These are phyloP conservation scores for Aspergillus tanneri DNA, from an alignment of 2,329 filamentous ascomycete genomes.

Conservation along the genomic window DNA sequence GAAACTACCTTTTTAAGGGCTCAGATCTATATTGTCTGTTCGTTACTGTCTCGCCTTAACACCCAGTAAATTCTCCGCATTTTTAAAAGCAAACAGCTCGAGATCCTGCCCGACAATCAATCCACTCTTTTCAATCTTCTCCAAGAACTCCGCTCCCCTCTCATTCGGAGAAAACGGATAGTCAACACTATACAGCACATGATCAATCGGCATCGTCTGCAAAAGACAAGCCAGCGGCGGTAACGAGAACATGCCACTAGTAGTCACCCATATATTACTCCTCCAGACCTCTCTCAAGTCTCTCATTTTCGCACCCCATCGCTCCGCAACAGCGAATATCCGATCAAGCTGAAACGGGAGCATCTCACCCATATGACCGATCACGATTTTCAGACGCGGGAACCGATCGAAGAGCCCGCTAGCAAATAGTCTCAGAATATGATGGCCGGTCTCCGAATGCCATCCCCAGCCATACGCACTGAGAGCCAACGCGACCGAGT, in stretches of 20 bases:
- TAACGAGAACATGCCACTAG: conserved; percentile 10
- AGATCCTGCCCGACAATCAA: conserved; percentile 52
- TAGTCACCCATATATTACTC: conserved; percentile 15
- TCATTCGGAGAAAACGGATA: conserved; percentile 53
- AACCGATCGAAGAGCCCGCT: conserved; percentile 57
- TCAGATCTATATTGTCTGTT: too few relatives aligned
- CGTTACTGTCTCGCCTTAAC: conserved; percentile 22
- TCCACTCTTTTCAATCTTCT: conserved; percentile 51
- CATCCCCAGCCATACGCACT: conserved; percentile 35
- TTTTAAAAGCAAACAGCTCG: conserved; percentile 51
- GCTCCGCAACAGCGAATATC: conserved; percentile 1
- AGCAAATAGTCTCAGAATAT: conserved; percentile 48
- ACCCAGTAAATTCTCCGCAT: conserved; percentile 51
- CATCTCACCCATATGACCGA: conserved; percentile 56
- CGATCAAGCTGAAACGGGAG: conserved; percentile 57
- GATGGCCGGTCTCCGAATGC: conserved; percentile 39
- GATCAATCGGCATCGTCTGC: conserved; percentile 4
- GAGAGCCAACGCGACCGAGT: conserved; percentile 17
- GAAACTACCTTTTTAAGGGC: too few relatives aligned
- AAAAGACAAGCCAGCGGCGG: conserved; percentile 10
- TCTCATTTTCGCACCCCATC: conserved; percentile 6
- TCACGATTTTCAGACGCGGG: conserved; percentile 54
- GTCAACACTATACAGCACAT: conserved; percentile 15
- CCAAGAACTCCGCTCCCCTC: conserved; percentile 50
- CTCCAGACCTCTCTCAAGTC: conserved; percentile 51